Evolutionary conservation across 768 basidiomycete species (phyloP).

Genomic region (Naematelia aurantialba): DNA sequence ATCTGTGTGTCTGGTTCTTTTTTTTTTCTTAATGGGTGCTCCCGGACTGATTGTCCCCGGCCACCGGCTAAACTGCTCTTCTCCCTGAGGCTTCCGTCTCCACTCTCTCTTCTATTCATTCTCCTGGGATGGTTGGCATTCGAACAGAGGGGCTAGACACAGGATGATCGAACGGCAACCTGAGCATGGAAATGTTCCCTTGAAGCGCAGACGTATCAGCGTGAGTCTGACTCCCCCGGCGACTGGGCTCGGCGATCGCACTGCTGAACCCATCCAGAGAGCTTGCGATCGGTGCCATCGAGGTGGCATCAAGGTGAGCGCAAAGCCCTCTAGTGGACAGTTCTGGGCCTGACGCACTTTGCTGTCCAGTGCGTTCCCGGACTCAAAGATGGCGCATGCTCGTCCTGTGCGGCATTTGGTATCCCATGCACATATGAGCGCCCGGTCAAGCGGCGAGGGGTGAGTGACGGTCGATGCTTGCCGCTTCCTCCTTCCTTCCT

Average conservation of each 20-base stretch:
- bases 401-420: slow-evolving; percentile 27
- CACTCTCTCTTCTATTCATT: background rate
- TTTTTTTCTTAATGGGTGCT: too few relatives aligned
- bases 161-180: background rate
- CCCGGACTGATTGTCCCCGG: background rate
- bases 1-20: too few relatives aligned
- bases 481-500: too few relatives aligned
- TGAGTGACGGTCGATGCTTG: slow-evolving; percentile 11
- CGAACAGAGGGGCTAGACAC: too few relatives aligned
- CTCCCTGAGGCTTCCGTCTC: background rate
- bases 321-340: too few relatives aligned
- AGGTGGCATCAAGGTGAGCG: slow-evolving; percentile 30
- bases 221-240: slow-evolving; percentile 10
- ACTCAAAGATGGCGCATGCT: slow-evolving; percentile 12
- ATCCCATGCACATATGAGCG: slow-evolving; percentile 29
- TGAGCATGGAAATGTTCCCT: background rate
- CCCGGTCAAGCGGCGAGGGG: slow-evolving; percentile 38
- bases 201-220: slow-evolving; percentile 29
- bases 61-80: background rate
- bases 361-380: slow-evolving; percentile 25
- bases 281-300: slow-evolving; percentile 40
- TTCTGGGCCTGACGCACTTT: background rate
- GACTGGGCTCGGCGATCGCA: background rate
- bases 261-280: slow-evolving; percentile 12
- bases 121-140: too few relatives aligned